phyloP scores from a whole-genome alignment of 2,329 filamentous ascomycete genomes.

The Sordariomycetes sp. region DNA sequence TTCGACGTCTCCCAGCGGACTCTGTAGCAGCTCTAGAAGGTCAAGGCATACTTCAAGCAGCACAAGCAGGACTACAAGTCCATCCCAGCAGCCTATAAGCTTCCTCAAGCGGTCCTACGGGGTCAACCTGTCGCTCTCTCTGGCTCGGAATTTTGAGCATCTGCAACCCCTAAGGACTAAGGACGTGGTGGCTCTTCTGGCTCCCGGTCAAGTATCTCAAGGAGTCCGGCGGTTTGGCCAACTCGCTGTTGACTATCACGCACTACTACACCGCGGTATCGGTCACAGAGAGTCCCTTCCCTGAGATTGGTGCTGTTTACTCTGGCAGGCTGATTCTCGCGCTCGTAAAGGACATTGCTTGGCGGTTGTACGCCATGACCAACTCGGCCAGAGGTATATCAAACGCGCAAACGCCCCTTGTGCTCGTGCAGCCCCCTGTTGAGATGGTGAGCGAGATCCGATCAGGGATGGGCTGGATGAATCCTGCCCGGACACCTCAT shows the following conservation, averaged over 20 bases:
- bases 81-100: slow-evolving; percentile 56
- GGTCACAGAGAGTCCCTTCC: slow-evolving; percentile 81
- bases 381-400: slow-evolving; percentile 41
- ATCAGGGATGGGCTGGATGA: slow-evolving; percentile 55
- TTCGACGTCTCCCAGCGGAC: slow-evolving; percentile 56
- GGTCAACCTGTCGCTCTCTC: slow-evolving; percentile 56
- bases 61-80: slow-evolving; percentile 59
- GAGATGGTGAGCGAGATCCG: slow-evolving; percentile 61
- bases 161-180: slow-evolving; percentile 79
- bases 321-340: slow-evolving; percentile 69
- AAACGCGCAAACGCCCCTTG: slow-evolving; percentile 48
- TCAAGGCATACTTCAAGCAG: slow-evolving; percentile 58
- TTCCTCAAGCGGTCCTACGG: slow-evolving; percentile 65
- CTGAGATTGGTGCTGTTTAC: slow-evolving; percentile 82
- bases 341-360: slow-evolving; percentile 79
- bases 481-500: slow-evolving; percentile 48
- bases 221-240: slow-evolving; percentile 63
- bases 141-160: slow-evolving; percentile 81
- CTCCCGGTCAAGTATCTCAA: slow-evolving; percentile 78
- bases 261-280: slow-evolving; percentile 88
- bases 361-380: slow-evolving; percentile 60
- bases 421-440: slow-evolving; percentile 63
- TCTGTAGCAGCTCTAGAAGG: slow-evolving; percentile 54
- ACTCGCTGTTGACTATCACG: slow-evolving; percentile 71
- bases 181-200: slow-evolving; percentile 98